phyloP scores from a whole-genome alignment of 176 grass and related monocot genomes.

The Saccharum officinarum region DNA sequence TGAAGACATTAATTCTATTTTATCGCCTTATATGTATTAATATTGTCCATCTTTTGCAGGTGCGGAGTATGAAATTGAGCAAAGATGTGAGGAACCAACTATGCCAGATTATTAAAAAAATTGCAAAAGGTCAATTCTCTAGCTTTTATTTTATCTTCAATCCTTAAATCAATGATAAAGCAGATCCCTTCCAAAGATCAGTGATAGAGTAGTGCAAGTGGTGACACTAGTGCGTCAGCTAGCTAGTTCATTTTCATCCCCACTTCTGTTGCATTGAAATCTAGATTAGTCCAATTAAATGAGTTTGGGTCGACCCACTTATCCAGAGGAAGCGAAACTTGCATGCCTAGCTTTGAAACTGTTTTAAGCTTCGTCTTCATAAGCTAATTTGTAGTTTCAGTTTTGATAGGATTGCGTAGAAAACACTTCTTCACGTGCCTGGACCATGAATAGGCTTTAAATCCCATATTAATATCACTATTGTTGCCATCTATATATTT shows the following conservation, averaged over 20 bases:
- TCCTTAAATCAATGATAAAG: not conserved
- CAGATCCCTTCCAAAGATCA: not conserved
- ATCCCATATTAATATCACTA: not conserved
- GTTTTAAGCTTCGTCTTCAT: not conserved
- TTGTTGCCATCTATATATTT: not conserved
- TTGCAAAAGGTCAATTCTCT: constrained; percentile 72
- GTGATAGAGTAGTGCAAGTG: not conserved
- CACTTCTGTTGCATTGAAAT: not conserved
- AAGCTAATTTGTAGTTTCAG: not conserved
- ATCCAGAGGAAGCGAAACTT: not conserved
- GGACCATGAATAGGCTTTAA: not conserved
- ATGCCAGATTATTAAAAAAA: constrained; percentile 79
- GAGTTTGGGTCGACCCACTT: not conserved
- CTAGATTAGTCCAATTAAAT: not conserved
- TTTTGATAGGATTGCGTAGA: not conserved
- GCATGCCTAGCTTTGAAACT: not conserved
- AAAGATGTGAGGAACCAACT: constrained; percentile 98
- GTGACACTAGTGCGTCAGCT: not conserved
- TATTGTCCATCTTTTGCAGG: constrained; percentile 44
- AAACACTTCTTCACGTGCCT: not conserved
- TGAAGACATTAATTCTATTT: not conserved
- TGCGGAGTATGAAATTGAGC: constrained; percentile 89
- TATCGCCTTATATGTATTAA: not conserved
- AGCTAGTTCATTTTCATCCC: not conserved
- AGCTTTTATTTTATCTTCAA: constrained; percentile 6